phyloP scores from a whole-genome alignment of 345 rosid species.

The Eucalyptus grandis region DNA sequence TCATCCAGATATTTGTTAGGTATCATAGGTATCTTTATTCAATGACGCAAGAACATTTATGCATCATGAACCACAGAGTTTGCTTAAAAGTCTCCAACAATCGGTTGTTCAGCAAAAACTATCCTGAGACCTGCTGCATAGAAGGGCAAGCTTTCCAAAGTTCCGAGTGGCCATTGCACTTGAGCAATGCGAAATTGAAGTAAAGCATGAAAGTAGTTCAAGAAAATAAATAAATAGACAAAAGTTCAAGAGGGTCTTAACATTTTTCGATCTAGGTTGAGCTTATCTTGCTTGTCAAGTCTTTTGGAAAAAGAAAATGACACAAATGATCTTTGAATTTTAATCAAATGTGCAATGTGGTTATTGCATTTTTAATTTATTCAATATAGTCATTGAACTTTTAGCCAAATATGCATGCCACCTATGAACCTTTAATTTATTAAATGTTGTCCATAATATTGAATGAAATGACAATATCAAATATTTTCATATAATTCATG shows the following conservation, averaged over 20 bases:
- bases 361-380: too few relatives aligned
- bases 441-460: too few relatives aligned
- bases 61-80: background rate
- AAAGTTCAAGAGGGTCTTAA: background rate
- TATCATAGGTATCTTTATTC: background rate
- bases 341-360: too few relatives aligned
- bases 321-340: too few relatives aligned
- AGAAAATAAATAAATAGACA: background rate
- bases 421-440: too few relatives aligned
- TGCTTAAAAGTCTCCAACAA: background rate
- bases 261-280: background rate
- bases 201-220: background rate
- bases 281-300: background rate
- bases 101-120: background rate
- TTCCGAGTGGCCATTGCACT: background rate
- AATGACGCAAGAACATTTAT: background rate
- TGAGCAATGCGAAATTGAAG: background rate
- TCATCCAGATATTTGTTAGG: background rate
- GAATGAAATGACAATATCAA: too few relatives aligned
- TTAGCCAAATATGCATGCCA: too few relatives aligned
- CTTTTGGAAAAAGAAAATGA: too few relatives aligned
- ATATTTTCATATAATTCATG: too few relatives aligned
- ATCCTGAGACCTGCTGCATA: background rate
- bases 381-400: rapidly evolving
- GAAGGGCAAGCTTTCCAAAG: background rate